phyloP scores from a whole-genome alignment of 257 asterid species.

The Rehmannia glutinosa region DNA sequence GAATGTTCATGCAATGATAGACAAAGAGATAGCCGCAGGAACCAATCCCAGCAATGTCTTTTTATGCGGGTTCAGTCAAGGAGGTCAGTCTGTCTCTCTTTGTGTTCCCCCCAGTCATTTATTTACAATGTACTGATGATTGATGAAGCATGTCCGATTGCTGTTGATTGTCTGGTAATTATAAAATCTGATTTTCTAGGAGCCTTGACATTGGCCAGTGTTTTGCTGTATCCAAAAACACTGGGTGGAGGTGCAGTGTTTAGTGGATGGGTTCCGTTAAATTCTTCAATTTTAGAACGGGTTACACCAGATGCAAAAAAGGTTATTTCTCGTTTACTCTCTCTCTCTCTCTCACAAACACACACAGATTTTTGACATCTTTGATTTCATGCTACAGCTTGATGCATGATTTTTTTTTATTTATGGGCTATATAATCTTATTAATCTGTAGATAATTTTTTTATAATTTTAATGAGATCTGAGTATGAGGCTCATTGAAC shows the following conservation, averaged over 20 bases:
- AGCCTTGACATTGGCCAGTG: slow-evolving; percentile 91
- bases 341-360: not conserved
- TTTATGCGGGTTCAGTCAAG: slow-evolving; percentile 95
- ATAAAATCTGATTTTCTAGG: slow-evolving; percentile 35
- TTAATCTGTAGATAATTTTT: not conserved
- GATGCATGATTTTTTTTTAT: not conserved
- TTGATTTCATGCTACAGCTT: not conserved
- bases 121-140: not conserved
- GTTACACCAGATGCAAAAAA: slow-evolving; percentile 69
- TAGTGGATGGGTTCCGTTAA: slow-evolving; percentile 97
- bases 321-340: slow-evolving; percentile 34
- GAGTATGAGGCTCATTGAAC: not conserved
- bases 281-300: slow-evolving; percentile 54
- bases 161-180: slow-evolving; percentile 9
- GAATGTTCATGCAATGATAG: slow-evolving; percentile 75
- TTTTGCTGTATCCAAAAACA: slow-evolving; percentile 77
- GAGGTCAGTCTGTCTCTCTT: slow-evolving; percentile 47
- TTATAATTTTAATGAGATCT: not conserved
- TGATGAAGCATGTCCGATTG: not conserved
- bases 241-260: slow-evolving; percentile 97
- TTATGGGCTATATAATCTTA: not conserved
- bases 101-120: not conserved
- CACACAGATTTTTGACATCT: not conserved
- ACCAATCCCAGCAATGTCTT: slow-evolving; percentile 66
- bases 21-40: slow-evolving; percentile 81